phyloP scores from a whole-genome alignment of 2,329 filamentous ascomycete genomes.

The Neopestalotiopsis sp. region DNA sequence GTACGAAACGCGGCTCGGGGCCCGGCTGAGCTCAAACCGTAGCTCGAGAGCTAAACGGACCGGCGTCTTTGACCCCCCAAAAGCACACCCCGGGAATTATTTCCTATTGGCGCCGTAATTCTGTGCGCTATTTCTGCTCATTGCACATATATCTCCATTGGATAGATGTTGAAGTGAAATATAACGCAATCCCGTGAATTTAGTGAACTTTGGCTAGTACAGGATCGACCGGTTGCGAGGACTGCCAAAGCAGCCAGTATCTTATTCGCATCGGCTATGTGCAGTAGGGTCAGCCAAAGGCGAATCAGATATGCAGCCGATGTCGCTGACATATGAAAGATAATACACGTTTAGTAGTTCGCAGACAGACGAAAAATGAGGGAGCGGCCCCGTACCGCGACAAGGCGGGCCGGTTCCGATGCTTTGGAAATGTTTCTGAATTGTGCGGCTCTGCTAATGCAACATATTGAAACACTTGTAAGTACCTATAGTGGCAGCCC shows the following conservation, averaged over 20 bases:
- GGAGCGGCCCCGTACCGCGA: background rate
- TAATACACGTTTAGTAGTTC: background rate
- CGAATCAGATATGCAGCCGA: background rate
- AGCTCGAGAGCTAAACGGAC: background rate
- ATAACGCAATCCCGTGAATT: too few species aligned
- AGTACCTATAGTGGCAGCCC: too few species aligned
- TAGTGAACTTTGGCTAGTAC: too few species aligned
- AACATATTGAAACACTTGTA: background rate
- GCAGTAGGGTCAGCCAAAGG: background rate
- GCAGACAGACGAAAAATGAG: background rate
- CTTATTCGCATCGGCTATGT: background rate
- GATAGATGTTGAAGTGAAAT: too few species aligned
- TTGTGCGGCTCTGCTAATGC: background rate
- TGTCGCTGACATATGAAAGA: background rate
- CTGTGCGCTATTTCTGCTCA: background rate
- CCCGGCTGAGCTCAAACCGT: background rate
- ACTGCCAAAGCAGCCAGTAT: background rate
- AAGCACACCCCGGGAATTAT: background rate
- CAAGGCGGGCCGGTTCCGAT: background rate
- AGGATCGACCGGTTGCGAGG: too few species aligned
- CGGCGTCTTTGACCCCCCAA: background rate
- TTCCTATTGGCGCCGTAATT: background rate
- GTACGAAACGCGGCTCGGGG: background rate
- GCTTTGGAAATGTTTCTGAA: background rate
- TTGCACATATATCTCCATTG: background rate